These are phyloP conservation scores for Pyricularia pennisetigena DNA, from an alignment of 2,329 filamentous ascomycete genomes.

Conservation along the genomic window DNA sequence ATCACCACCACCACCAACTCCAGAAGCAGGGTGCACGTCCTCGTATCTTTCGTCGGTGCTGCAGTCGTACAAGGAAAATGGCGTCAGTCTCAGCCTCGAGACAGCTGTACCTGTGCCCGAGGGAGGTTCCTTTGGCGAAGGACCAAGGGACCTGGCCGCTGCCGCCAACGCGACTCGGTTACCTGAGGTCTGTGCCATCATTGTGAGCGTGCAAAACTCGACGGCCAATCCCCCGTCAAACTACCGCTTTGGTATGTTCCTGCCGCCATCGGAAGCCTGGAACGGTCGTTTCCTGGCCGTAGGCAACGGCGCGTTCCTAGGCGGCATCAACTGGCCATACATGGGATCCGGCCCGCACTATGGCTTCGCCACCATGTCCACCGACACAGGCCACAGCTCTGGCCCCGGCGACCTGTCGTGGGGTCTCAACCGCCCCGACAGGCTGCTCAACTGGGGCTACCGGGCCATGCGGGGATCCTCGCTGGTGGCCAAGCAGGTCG, in stretches of 20 bases:
- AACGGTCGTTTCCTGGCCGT: slow-evolving; percentile 20
- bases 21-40: background rate
- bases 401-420: slow-evolving; percentile 20
- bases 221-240: slow-evolving; percentile 16
- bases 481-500: slow-evolving; percentile 34
- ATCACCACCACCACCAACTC: background rate
- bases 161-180: slow-evolving; percentile 24
- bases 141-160: slow-evolving; percentile 20
- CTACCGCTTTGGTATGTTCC: slow-evolving; percentile 22
- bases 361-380: slow-evolving; percentile 31
- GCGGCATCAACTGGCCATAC: slow-evolving; percentile 22
- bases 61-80: background rate
- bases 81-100: slow-evolving; percentile 13
- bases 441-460: slow-evolving; percentile 25
- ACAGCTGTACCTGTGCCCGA: slow-evolving; percentile 18
- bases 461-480: slow-evolving; percentile 37
- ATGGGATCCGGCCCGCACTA: slow-evolving; percentile 21
- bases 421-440: slow-evolving; percentile 26
- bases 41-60: background rate
- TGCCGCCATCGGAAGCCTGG: slow-evolving; percentile 18
- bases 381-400: slow-evolving; percentile 33
- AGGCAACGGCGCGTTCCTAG: slow-evolving; percentile 22
- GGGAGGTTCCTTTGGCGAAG: slow-evolving; percentile 26
- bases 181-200: slow-evolving; percentile 27
- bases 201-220: slow-evolving; percentile 20